Percentiles rank a stretch among this genome's conserved stretches.
phyloP scores from a whole-genome alignment of 2,329 filamentous ascomycete genomes.

The Aspergillus sp. region DNA sequence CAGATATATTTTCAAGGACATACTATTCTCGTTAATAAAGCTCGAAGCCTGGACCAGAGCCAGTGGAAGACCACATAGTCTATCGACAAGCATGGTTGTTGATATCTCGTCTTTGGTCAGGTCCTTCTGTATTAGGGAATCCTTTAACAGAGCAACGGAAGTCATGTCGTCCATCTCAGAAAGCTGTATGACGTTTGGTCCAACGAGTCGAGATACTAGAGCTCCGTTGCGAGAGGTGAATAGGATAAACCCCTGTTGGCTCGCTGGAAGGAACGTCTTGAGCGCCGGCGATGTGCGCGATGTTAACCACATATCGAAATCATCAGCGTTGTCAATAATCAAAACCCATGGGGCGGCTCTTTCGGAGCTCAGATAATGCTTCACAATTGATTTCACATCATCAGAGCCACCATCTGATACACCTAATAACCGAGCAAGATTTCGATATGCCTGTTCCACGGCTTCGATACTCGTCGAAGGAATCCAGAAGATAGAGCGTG shows the following conservation, averaged over 20 bases:
- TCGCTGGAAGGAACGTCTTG: accelerated
- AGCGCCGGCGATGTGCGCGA: background rate
- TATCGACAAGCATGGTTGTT: background rate
- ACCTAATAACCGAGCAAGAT: constrained; percentile 9
- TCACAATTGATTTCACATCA: background rate
- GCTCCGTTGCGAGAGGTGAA: background rate
- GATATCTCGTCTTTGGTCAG: background rate
- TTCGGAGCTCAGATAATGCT: background rate
- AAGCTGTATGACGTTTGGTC: background rate
- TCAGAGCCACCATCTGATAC: background rate
- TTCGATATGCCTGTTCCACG: constrained; percentile 16
- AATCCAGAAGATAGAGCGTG: constrained; percentile 29
- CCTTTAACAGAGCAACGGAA: background rate
- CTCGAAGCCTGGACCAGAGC: background rate
- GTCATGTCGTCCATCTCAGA: background rate
- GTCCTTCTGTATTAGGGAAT: background rate
- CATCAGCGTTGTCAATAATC: background rate
- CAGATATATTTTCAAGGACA: background rate
- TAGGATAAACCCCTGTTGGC: background rate
- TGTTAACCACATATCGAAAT: background rate
- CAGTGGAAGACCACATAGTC: background rate
- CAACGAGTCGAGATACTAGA: too few species aligned
- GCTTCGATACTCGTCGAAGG: constrained; percentile 21
- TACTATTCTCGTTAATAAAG: constrained; percentile 14
- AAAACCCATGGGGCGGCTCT: background rate